Base-by-base conservation (phyloP, 2,329 filamentous ascomycete genomes). In the Xylogone sp. region DNA sequence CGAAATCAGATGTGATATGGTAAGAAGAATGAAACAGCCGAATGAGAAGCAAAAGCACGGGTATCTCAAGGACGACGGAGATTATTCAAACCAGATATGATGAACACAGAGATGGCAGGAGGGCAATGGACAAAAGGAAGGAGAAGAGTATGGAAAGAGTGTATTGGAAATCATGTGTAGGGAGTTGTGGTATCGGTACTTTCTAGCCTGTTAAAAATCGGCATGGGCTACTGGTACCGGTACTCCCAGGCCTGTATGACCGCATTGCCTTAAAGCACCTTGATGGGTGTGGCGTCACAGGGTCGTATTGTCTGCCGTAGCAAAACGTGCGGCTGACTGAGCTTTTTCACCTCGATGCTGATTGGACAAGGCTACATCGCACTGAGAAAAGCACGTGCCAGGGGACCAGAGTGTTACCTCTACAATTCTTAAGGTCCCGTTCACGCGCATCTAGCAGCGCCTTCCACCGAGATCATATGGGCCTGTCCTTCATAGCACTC, bases 61-160 rank as follows among this genome's bases (percentile, higher is more conserved):
- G 10, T 27, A 27, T 27, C n/a, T 27, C 24, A 27, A 10, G 10
- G 10, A 27, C 24, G 24, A 10, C 24, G 24, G 10, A 27, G 24
- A 6, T n/a, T n/a, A n/a, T n/a, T n/a, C n/a, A n/a, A 2, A 45
- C n/a, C 9, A 55, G 12, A 4, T 31, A 12, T 3, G 56, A 24
- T 13, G 56, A 54, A 39, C 8, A 39, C 13, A 31, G 42, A 22
- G 51, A 19, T 50, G 57, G 52, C 52, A 57, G 3, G 49, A 27
- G 60, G n/a, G 29, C 51, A 12, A 47, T 57, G 7, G 59, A 56
- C 48, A 53, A 39, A 19, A 27, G 24, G 13, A 16, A 7, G 34
- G n/a, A 39, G 34, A 7, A 18, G 34, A 39, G 13, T 16, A 18
- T 5, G 10, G n/a, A 4, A 16, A 9, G 13, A 9, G 4, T 39